A percentile compares a stretch with the other conserved stretches of the same genome.
phyloP scores from a whole-genome alignment of 306 rosid species.

The Vicia villosa region DNA sequence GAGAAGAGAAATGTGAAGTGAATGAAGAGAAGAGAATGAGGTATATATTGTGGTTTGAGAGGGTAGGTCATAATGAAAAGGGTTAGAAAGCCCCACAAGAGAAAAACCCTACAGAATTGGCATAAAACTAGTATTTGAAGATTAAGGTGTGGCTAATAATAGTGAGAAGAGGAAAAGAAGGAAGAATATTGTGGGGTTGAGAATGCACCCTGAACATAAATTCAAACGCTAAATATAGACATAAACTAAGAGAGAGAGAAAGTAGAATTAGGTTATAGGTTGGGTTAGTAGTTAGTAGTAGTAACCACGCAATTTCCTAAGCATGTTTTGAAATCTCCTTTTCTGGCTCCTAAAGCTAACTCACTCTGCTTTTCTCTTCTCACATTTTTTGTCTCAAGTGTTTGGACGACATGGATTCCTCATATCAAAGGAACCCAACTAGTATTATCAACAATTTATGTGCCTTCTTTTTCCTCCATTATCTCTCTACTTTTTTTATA shows the following conservation, averaged over 20 bases:
- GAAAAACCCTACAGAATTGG: conserved; percentile 56
- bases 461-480: conserved; percentile 45
- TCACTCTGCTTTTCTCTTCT: conserved; percentile 69
- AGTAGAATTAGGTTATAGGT: conserved; percentile 26
- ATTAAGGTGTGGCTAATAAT: conserved; percentile 47
- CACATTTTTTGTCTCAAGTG: conserved; percentile 93
- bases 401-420: conserved; percentile 96
- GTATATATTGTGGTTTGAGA: conserved; percentile 37
- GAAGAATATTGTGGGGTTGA: conserved; percentile 67
- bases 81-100: conserved; percentile 50
- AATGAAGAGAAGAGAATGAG: conserved; percentile 6
- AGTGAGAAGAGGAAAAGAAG: conserved; percentile 56
- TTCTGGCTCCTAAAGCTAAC: conserved; percentile 91
- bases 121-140: conserved; percentile 44
- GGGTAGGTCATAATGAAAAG: conserved; percentile 58
- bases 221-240: conserved; percentile 65
- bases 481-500: conserved; percentile 19
- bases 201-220: conserved; percentile 55
- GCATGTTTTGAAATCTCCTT: conserved; percentile 84
- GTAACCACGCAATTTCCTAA: conserved; percentile 90
- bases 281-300: conserved; percentile 56
- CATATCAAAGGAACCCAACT: conserved; percentile 42
- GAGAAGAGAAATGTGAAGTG: conserved; percentile 13
- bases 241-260: conserved; percentile 17
- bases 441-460: conserved; percentile 44